Evolutionary conservation across 441 rosid species (phyloP).

Genomic region (Euphorbia celastroides): DNA sequence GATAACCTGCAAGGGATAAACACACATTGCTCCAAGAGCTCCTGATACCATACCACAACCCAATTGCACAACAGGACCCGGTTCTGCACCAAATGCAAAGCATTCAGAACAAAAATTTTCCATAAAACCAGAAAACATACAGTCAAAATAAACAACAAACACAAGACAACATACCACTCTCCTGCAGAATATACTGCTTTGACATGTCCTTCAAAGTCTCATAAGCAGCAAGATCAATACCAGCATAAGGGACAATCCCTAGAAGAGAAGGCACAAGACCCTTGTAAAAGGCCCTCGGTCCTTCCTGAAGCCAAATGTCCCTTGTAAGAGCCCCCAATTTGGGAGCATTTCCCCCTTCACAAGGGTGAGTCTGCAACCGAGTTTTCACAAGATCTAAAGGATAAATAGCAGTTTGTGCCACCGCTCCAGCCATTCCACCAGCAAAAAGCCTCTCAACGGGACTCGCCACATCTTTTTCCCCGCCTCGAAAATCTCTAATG

Average conservation of each 20-base stretch:
- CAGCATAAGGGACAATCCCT: constrained; percentile 93
- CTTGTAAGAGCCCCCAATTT: constrained; percentile 51
- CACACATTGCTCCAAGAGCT: constrained; percentile 90
- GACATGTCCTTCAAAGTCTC: constrained; percentile 89
- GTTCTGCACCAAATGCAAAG: constrained; percentile 37
- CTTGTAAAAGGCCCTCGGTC: constrained; percentile 90
- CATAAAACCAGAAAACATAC: constrained; percentile 10
- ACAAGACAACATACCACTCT: constrained; percentile 42
- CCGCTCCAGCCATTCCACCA: constrained; percentile 90
- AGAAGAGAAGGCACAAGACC: constrained; percentile 93
- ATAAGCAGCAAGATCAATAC: constrained; percentile 91
- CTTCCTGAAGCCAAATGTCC: constrained; percentile 86
- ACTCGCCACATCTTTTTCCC: constrained; percentile 55
- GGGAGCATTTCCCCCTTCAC: constrained; percentile 68
- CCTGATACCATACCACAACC: constrained; percentile 91
- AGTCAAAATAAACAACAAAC: neutral
- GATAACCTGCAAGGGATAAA: constrained; percentile 93
- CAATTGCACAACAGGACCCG: constrained; percentile 79
- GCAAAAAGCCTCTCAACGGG: constrained; percentile 71
- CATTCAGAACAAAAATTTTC: neutral
- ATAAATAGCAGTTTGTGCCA: constrained; percentile 84
- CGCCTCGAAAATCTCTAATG: constrained; percentile 44
- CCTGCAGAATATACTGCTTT: constrained; percentile 62
- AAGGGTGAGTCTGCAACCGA: constrained; percentile 69
- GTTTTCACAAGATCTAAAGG: constrained; percentile 95